Evolutionary conservation across 495 filamentous ascomycete genomes (phyloP), one percentile per base, ranked within the genome.

Genomic region (Margaritispora aquatica): DNA sequence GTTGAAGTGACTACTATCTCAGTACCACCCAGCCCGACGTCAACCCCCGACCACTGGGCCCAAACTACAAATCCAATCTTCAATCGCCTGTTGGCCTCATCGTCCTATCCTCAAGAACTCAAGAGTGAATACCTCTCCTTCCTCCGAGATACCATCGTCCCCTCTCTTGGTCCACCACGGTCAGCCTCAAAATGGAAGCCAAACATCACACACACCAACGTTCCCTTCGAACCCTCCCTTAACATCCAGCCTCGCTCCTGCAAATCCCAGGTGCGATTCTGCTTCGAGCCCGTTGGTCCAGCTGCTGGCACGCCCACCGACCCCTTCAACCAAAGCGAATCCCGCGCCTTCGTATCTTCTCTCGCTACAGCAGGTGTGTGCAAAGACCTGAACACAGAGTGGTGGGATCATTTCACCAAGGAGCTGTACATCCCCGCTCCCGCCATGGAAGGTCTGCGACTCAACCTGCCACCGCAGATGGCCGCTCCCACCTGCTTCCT

Each of bases 221-320:
- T 38, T 11, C 54, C 54, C 1, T 57, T 57, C 54, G 36, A 46
- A 26, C 36, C 34, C 2, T 57, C 54, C 3, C 41, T 26, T 8
- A 47, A 44, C 20, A 36, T 57, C 21, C 51, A 54, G n/a, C 47
- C 21, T 5, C 1, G 41, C 1, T 34, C 27, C 1, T 19, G 7
- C 52, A 27, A 57, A 20, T 27, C 21, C 10, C 20, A 46, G 19
- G 54, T 57, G 8, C 54, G 54, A 4, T 47, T 22, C 41, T n/a
- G 11, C 10, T 57, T 57, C 41, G 54, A 57, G 54, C 54, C 54
- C 8, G 31, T 57, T n/a, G 36, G 36, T 17, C 36, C 17, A 21
- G 11, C 1, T 1, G 54, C 36, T 3, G 54, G 54, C 5, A 48
- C 54, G 2, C 1, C 2, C 21, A 2, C 34, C 20, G 54, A 57